phyloP scores from a whole-genome alignment of 768 basidiomycete genomes.

The Tricholoma saponaceum region DNA sequence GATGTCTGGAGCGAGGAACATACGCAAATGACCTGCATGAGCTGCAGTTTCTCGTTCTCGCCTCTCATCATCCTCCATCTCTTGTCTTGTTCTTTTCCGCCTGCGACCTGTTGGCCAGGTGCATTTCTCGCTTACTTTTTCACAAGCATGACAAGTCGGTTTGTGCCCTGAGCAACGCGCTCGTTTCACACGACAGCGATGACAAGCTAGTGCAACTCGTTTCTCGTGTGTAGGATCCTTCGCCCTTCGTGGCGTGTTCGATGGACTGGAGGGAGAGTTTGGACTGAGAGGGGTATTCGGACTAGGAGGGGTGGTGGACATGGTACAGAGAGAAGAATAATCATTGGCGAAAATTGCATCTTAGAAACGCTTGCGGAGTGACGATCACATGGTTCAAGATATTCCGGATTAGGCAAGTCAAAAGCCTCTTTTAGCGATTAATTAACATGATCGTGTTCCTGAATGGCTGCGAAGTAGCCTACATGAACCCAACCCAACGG shows the following conservation, averaged over 20 bases:
- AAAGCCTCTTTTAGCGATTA: not conserved
- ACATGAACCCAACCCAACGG: no score
- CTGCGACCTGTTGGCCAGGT: slow-evolving; percentile 11
- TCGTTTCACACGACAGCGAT: slow-evolving; percentile 13
- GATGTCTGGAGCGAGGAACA: not conserved
- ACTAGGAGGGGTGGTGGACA: slow-evolving; percentile 6
- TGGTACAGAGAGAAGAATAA: not conserved
- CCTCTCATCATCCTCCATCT: slow-evolving; percentile 13
- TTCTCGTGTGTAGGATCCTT: slow-evolving; percentile 9
- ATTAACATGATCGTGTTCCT: not conserved
- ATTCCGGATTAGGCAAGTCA: not conserved
- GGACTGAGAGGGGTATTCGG: no score
- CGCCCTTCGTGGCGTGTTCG: no score
- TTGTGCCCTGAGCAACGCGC: slow-evolving; percentile 14
- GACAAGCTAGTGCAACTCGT: slow-evolving; percentile 13
- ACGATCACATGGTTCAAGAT: not conserved
- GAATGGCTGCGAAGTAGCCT: no score
- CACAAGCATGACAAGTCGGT: slow-evolving; percentile 11
- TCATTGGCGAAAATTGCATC: not conserved
- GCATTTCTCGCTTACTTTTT: slow-evolving; percentile 12
- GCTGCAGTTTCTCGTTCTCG: slow-evolving; percentile 7
- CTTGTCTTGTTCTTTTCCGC: slow-evolving; percentile 11
- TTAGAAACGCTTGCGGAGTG: not conserved
- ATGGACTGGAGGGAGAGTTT: slow-evolving; percentile 1
- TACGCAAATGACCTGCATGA: slow-evolving; percentile 3